Percentiles rank a stretch among this genome's conserved stretches.
phyloP scores from a whole-genome alignment of 306 rosid species.

The Prunus salicina region DNA sequence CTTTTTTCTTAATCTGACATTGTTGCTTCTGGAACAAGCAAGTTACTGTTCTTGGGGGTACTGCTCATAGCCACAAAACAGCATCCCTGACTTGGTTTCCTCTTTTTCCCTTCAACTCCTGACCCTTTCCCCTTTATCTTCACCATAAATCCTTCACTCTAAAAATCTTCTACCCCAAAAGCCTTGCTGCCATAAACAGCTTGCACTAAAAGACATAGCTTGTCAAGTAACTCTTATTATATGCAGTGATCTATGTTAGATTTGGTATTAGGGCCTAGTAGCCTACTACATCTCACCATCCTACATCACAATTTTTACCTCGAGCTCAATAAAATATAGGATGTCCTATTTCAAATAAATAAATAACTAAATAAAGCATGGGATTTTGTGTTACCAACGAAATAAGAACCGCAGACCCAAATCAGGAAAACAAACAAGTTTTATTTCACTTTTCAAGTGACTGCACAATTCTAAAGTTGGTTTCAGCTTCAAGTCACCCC shows the following conservation, averaged over 20 bases:
- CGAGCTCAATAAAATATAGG: neutral
- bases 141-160: neutral
- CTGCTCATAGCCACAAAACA: neutral
- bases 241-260: neutral
- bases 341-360: neutral
- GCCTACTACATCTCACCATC: neutral
- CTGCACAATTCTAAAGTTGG: neutral
- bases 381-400: neutral
- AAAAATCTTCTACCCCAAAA: neutral
- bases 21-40: neutral
- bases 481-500: constrained; percentile 26
- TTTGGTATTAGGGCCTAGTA: neutral
- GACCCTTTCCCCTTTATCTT: neutral
- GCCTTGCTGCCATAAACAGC: neutral
- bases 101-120: neutral
- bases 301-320: neutral
- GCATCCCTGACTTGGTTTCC: neutral
- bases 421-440: neutral
- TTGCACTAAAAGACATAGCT: neutral
- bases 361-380: neutral
- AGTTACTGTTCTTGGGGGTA: neutral
- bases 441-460: neutral
- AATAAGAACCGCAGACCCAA: neutral
- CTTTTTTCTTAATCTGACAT: neutral
- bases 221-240: neutral